Percentiles rank a stretch among this genome's conserved stretches.
Evolutionary conservation across 176 grass and related monocot genomes (phyloP).

Genomic region (Neostapfia colusana): DNA sequence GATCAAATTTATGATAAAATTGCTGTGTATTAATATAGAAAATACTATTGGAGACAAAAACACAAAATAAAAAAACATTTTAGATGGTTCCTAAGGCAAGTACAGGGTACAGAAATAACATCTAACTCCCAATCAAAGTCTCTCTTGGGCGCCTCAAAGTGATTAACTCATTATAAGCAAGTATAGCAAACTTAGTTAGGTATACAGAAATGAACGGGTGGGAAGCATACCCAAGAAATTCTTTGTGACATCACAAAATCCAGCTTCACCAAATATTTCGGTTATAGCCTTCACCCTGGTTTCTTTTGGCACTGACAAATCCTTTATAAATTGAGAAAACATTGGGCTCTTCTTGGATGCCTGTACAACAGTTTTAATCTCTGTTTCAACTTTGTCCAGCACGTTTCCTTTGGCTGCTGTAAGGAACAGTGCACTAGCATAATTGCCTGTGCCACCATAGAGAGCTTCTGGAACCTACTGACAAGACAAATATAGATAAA

Average conservation of each 20-base stretch:
- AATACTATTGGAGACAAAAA: not conserved
- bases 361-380: constrained; percentile 71
- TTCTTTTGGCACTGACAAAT: constrained; percentile 75
- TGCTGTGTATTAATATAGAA: not conserved
- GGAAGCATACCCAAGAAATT: constrained; percentile 75
- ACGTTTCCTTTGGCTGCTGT: constrained; percentile 70
- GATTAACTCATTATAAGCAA: not conserved
- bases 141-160: not conserved
- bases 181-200: not conserved
- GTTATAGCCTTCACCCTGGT: constrained; percentile 81
- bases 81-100: not conserved
- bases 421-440: constrained; percentile 89
- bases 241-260: constrained; percentile 81
- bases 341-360: constrained; percentile 68
- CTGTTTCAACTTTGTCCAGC: constrained; percentile 79
- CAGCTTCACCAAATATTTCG: constrained; percentile 71
- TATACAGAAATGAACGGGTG: not conserved
- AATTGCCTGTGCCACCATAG: constrained; percentile 90
- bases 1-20: constrained; percentile 1
- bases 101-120: not conserved
- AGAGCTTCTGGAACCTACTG: constrained; percentile 67
- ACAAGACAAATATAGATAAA: constrained; percentile 14
- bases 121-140: not conserved
- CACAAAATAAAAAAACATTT: not conserved
- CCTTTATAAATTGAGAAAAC: constrained; percentile 92